Evolutionary conservation across 169 alveolate species (phyloP), one percentile per base, ranked within the genome.

Genomic region (Plasmodium blacklocki): DNA sequence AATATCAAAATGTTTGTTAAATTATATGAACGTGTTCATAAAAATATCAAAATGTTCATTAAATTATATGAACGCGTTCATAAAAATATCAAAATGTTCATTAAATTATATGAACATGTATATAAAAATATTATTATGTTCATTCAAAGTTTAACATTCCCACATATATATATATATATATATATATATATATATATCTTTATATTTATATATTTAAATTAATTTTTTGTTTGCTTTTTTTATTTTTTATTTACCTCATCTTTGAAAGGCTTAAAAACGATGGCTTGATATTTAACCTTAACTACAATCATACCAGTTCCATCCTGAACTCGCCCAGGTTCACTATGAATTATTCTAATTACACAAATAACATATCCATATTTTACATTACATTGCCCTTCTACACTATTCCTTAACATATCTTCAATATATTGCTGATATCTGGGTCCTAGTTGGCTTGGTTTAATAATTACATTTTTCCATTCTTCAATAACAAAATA

Each of bases 281-380:
- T 96, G 39, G 98, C 98, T 71, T 96, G 98, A 87, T 96, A 96
- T 78, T 96, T 95, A 23, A 95, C 98, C 60, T 95, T 95, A 52
- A 96, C 98, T 15, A 96, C 96, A 60, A 96, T 96, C 95, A 96
- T 93, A 6, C 98, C 98, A 1, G 98, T 96, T 19, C 98, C 97
- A 63, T 96, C 98, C 85, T 96, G 98, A 18, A 96, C 97, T n/a
- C 98, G 76, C 9, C 98, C 98, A 23, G 96, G 95, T 43, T 96
- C 97, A 67, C 93, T 89, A 59, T 95, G 97, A 26, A 96, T 93
- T n/a, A 96, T 95, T 18, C 97, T 95, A 54, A 96, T 95, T 7
- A 96, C 98, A 74, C 98, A 96, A 15, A 96, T 96, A 14, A 96
- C 96, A 66, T 96, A 96, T 2, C 98, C 98, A 90, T 78, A 92